phyloP scores from a whole-genome alignment of 495 filamentous ascomycete species.

The Talaromyces trachyspermus region DNA sequence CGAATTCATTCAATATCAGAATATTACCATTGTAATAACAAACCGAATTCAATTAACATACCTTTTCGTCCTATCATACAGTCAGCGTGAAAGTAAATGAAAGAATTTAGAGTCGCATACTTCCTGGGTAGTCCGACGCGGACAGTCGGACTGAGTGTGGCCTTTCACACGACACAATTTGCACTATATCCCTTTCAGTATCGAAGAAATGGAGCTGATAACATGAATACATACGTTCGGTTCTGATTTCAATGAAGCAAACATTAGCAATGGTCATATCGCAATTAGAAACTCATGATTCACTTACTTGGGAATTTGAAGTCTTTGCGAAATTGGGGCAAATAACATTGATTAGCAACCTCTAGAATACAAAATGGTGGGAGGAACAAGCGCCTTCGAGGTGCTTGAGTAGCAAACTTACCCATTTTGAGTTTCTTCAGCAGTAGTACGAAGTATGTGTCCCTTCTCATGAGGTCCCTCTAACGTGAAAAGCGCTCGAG shows the following conservation, averaged over 20 bases:
- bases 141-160: neutral
- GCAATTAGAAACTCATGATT: neutral
- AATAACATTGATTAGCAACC: neutral
- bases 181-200: slow-evolving; percentile 1
- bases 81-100: neutral
- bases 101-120: neutral
- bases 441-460: neutral
- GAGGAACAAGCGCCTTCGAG: neutral
- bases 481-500: neutral
- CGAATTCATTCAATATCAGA: neutral
- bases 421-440: neutral
- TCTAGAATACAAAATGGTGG: neutral
- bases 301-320: slow-evolving; percentile 1
- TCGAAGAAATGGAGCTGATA: neutral
- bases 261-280: slow-evolving; percentile 1
- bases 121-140: neutral
- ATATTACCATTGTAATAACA: neutral
- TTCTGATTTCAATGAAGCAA: neutral
- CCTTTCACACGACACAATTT: neutral
- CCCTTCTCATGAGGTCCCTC: neutral
- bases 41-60: neutral
- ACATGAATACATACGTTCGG: neutral
- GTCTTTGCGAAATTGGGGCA: neutral
- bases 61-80: neutral
- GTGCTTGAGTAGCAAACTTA: neutral